These are phyloP conservation scores for Tolypocladium sp. DNA, from an alignment of 2,329 filamentous ascomycete genomes.

Conservation along the genomic window DNA sequence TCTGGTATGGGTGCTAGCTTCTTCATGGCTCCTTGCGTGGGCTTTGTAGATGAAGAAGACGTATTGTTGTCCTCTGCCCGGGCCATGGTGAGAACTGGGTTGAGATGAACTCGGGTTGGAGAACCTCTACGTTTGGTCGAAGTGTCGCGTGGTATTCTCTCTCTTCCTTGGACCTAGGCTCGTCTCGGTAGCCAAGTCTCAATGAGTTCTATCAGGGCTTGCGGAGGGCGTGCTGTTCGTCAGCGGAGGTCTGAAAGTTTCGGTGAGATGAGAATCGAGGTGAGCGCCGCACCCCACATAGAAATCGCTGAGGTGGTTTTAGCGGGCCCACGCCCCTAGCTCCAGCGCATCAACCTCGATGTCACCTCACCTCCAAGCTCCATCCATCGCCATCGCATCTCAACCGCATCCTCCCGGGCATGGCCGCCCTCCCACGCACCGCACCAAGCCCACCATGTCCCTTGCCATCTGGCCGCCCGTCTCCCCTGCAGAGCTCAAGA, in stretches of 20 bases:
- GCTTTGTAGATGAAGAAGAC: neutral
- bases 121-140: neutral
- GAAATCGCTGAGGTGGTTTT: neutral
- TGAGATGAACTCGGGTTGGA: neutral
- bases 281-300: neutral
- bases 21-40: neutral
- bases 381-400: slow-evolving; percentile 3
- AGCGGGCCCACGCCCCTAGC: neutral
- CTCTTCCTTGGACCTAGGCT: neutral
- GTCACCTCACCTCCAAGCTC: neutral
- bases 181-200: neutral
- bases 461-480: slow-evolving; percentile 50
- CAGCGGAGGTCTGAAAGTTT: neutral
- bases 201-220: neutral
- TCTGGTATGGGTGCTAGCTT: slow-evolving; percentile 27
- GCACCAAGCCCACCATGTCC: slow-evolving; percentile 34
- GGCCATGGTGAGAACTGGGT: neutral
- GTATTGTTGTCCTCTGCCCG: neutral
- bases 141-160: neutral
- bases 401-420: slow-evolving; percentile 2
- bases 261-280: neutral
- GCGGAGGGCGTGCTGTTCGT: neutral
- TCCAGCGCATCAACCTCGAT: slow-evolving; percentile 2
- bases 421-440: neutral
- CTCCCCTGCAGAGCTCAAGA: slow-evolving; percentile 38